phyloP scores from a whole-genome alignment of 1,284 basidiomycete species.

The Leccinum pachyderme region DNA sequence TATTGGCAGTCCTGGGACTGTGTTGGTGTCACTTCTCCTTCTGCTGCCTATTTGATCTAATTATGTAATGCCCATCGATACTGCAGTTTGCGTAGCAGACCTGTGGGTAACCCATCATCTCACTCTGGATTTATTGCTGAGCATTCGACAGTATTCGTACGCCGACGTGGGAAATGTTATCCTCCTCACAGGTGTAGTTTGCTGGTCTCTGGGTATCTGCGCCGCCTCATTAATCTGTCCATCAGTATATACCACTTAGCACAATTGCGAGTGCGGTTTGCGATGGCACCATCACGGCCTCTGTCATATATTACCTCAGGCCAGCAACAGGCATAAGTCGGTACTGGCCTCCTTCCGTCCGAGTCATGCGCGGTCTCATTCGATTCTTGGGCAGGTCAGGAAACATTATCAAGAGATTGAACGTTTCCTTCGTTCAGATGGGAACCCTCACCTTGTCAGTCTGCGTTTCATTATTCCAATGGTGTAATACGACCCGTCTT shows the following conservation, averaged over 20 bases:
- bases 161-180: conserved; percentile 8
- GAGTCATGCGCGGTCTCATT: neutral
- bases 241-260: conserved; percentile 7
- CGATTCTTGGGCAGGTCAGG: neutral
- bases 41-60: neutral
- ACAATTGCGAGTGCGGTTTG: conserved; percentile 18
- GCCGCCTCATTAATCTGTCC: neutral
- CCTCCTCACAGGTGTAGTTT: conserved; percentile 4
- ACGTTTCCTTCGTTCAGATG: conserved; percentile 24
- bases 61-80: too few relatives aligned
- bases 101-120: conserved; percentile 7
- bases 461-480: neutral
- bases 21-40: conserved; percentile 9
- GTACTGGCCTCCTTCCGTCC: conserved; percentile 2
- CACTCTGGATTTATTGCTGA: neutral
- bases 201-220: neutral
- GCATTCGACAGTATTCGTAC: conserved; percentile 6
- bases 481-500: neutral
- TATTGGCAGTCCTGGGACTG: conserved; percentile 14
- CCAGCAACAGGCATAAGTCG: conserved; percentile 8
- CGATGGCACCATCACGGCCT: conserved; percentile 20
- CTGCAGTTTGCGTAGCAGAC: neutral
- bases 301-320: conserved; percentile 23
- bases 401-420: conserved; percentile 16
- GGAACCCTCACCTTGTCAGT: conserved; percentile 25